Conservation (phyloP, 495 filamentous ascomycete genomes). For the Hypoxylon rickii region DNA sequence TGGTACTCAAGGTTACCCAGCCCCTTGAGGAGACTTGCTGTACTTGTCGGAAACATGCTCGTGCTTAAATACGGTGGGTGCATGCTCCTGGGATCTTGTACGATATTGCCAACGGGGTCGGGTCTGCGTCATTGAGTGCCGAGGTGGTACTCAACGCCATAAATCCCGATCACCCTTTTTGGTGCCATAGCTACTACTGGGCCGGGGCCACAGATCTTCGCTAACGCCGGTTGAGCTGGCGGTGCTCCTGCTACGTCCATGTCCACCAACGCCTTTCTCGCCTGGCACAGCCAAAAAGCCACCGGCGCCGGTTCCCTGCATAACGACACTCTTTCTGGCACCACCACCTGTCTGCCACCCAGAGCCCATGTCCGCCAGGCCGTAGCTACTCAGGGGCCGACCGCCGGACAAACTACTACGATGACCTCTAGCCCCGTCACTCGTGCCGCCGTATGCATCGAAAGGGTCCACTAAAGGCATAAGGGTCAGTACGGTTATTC, state of each 20-base stretch:
- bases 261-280: slow-evolving; percentile 7
- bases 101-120: too few species aligned
- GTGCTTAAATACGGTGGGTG: too few species aligned
- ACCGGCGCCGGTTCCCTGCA: slow-evolving; percentile 73
- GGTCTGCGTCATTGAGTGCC: not conserved
- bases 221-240: slow-evolving; percentile 16
- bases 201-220: slow-evolving; percentile 51
- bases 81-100: too few species aligned
- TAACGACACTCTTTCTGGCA: slow-evolving; percentile 50
- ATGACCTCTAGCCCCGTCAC: slow-evolving; percentile 20
- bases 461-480: slow-evolving; percentile 38
- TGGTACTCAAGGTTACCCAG: too few species aligned
- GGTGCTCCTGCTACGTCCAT: slow-evolving; percentile 15
- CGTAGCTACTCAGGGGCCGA: slow-evolving; percentile 57
- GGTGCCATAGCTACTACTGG: slow-evolving; percentile 44
- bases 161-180: slow-evolving; percentile 51
- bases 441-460: slow-evolving; percentile 28
- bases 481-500: slow-evolving; percentile 7
- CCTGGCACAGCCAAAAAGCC: slow-evolving; percentile 80
- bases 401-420: slow-evolving; percentile 27
- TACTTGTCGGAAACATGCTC: too few species aligned
- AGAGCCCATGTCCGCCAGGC: slow-evolving; percentile 46
- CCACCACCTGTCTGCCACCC: slow-evolving; percentile 50
- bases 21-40: too few species aligned
- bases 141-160: slow-evolving; percentile 42